A percentile compares a stretch with the other conserved stretches of the same genome.
Evolutionary conservation across 495 filamentous ascomycete species (phyloP).

Genomic region (Echria macrotheca): DNA sequence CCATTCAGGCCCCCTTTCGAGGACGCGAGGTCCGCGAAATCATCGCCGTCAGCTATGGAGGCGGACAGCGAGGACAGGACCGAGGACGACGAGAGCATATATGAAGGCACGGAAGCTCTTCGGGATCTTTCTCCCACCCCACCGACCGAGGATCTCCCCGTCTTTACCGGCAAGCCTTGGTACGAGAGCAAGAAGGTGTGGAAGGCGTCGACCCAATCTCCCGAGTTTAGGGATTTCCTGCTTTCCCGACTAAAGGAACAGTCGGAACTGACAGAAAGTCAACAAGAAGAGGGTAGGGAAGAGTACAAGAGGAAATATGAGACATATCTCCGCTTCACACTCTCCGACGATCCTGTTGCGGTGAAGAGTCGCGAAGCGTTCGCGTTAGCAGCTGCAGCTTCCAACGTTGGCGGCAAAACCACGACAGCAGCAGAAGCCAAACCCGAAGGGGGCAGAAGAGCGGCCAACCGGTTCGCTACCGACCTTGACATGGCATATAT

Average conservation of each 20-base stretch:
- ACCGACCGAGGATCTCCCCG: slow-evolving; percentile 41
- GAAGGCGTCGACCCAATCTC: slow-evolving; percentile 23
- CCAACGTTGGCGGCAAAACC: slow-evolving; percentile 21
- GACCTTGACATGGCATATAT: slow-evolving; percentile 75
- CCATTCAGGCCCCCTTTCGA: slow-evolving; percentile 14
- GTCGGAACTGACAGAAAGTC: slow-evolving; percentile 10
- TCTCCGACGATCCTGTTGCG: slow-evolving; percentile 46
- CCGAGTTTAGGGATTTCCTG: slow-evolving; percentile 31
- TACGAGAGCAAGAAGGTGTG: slow-evolving; percentile 33
- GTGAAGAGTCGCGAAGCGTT: slow-evolving; percentile 42
- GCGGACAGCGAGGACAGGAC: slow-evolving; percentile 50
- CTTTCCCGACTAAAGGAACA: slow-evolving; percentile 24
- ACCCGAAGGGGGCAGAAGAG: slow-evolving; percentile 53
- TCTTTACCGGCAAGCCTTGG: slow-evolving; percentile 39
- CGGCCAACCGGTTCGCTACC: slow-evolving; percentile 48
- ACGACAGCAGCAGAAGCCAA: slow-evolving; percentile 48
- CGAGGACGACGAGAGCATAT: slow-evolving; percentile 56
- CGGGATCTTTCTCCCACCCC: slow-evolving; percentile 45
- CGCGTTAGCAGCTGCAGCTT: no score
- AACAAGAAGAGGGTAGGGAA: slow-evolving; percentile 27
- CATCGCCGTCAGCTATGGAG: slow-evolving; percentile 17
- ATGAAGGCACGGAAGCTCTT: slow-evolving; percentile 44
- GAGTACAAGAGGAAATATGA: slow-evolving; percentile 41
- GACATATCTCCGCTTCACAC: slow-evolving; percentile 43
- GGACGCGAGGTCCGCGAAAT: slow-evolving; percentile 12